Evolutionary conservation across 306 rosid species (phyloP), one percentile per base, ranked within the genome.

Genomic region (Cucurbita moschata): DNA sequence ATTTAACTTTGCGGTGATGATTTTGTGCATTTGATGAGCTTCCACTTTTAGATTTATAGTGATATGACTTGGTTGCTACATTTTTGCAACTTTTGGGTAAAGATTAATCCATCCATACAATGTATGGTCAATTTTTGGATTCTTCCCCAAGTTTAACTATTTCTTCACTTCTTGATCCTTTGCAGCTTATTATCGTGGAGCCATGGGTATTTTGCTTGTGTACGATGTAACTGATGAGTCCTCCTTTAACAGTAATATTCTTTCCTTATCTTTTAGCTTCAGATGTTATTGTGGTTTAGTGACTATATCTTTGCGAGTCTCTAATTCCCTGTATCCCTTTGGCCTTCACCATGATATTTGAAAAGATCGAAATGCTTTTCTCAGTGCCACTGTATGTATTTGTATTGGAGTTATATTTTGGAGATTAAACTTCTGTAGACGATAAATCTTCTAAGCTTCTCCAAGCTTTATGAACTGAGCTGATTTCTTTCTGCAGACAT

Each of bases 121-220:
- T 46, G 35, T 65, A 3, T 16, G 16, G 53, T 42, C 6, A 30
- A 18, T 65, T 65, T 65, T 65, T 19, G 52, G 4, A 65, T 65
- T 18, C 9, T 65, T 18, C 46, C 26, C 4, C 46, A 6, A 14
- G 35, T 46, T 58, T 44, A 7, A 18, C 77, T 39, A 43, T 56
- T 44, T 37, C 58, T 26, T 10, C 13, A 6, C 46, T 10, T 75
- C 16, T 80, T 30, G 74, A 74, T 77, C 75, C 49, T 49, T 19
- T 79, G 88, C 89, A 90, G 96, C 96, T 72, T 92, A 92, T 81
- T 92, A 92, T 70, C 96, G 96, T 50, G 98, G 98, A 81, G 98
- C 98, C 81, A 92, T 92, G 98, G 98, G 98, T 59, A 92, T 92
- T 84, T 88, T 92, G 89, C 96, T 92, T 6, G 98, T 92, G 75